Evolutionary conservation across 371 early-diverging fungal species (phyloP).

Genomic region (Mucor mucedo): DNA sequence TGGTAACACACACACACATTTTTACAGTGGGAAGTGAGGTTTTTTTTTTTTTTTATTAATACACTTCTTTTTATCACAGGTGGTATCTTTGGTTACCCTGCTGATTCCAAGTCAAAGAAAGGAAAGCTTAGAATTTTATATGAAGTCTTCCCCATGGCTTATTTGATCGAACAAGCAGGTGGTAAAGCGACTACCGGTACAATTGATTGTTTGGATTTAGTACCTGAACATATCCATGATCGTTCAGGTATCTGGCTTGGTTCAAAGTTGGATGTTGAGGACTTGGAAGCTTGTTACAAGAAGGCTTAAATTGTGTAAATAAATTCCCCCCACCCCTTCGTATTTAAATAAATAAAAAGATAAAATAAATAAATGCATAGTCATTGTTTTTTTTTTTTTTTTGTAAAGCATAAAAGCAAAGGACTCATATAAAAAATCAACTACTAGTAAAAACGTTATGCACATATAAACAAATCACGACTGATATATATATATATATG

Average conservation of each 20-base stretch:
- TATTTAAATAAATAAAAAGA: too few species aligned
- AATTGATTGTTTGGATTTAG: slow-evolving; percentile 82
- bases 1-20: slow-evolving; percentile 36
- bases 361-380: too few species aligned
- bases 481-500: too few species aligned
- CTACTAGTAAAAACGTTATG: too few species aligned
- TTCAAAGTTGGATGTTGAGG: slow-evolving; percentile 88
- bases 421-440: too few species aligned
- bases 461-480: too few species aligned
- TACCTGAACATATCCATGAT: slow-evolving; percentile 89
- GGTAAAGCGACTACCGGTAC: slow-evolving; percentile 91
- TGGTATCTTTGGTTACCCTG: slow-evolving; percentile 87
- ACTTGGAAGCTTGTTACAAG: slow-evolving; percentile 67
- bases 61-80: slow-evolving; percentile 13
- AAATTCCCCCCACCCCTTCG: too few species aligned
- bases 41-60: not conserved
- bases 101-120: slow-evolving; percentile 85
- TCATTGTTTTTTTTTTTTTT: too few species aligned
- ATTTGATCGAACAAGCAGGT: slow-evolving; percentile 94
- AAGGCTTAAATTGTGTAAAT: slow-evolving; percentile 18
- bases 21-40: slow-evolving; percentile 1
- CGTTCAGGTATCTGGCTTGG: slow-evolving; percentile 95
- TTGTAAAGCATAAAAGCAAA: too few species aligned
- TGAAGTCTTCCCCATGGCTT: slow-evolving; percentile 98
- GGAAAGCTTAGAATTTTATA: slow-evolving; percentile 96